These are phyloP conservation scores for Pythium rhizo-oryzae DNA, from an alignment of 352 stramenopile species.

Conservation along the genomic window DNA sequence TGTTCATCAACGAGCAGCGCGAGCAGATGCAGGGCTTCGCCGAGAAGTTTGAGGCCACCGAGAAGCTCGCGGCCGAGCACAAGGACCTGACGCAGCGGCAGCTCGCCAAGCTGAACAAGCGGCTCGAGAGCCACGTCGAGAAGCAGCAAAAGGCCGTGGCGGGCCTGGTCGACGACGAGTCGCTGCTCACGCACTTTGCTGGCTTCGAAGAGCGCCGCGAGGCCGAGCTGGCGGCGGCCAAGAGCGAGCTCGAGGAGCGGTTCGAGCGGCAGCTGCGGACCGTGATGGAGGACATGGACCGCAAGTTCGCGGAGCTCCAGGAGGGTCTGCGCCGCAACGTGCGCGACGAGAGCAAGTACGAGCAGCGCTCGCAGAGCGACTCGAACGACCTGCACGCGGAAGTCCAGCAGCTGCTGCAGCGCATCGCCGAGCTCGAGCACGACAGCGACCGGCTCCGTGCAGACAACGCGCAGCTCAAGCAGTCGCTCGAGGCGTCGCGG, in stretches of 20 bases:
- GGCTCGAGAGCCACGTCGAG: constrained; percentile 28
- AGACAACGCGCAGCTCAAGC: constrained; percentile 18
- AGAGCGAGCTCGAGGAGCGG: constrained; percentile 29
- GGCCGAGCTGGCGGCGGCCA: constrained; percentile 35
- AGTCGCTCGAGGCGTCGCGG: neutral
- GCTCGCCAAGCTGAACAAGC: constrained; percentile 30
- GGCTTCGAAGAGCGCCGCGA: constrained; percentile 57
- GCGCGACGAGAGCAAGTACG: neutral
- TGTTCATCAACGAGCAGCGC: constrained; percentile 13
- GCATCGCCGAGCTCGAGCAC: constrained; percentile 22
- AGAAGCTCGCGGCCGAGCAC: constrained; percentile 22
- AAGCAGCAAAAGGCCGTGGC: constrained; percentile 27
- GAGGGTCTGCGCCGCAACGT: constrained; percentile 1
- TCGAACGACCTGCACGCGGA: constrained; percentile 6
- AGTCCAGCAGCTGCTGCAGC: constrained; percentile 10
- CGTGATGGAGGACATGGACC: constrained; percentile 16
- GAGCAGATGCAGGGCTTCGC: constrained; percentile 7
- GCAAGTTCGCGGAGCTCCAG: constrained; percentile 13
- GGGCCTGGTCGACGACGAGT: constrained; percentile 47
- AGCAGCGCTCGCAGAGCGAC: constrained; percentile 1
- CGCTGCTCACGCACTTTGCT: constrained; percentile 54
- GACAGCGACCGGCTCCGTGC: neutral
- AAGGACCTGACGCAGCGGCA: constrained; percentile 19
- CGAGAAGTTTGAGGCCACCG: constrained; percentile 9
- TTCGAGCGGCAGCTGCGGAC: constrained; percentile 28